Conservation (phyloP, 2,329 filamentous ascomycete species). For the Curvularia sp. region DNA sequence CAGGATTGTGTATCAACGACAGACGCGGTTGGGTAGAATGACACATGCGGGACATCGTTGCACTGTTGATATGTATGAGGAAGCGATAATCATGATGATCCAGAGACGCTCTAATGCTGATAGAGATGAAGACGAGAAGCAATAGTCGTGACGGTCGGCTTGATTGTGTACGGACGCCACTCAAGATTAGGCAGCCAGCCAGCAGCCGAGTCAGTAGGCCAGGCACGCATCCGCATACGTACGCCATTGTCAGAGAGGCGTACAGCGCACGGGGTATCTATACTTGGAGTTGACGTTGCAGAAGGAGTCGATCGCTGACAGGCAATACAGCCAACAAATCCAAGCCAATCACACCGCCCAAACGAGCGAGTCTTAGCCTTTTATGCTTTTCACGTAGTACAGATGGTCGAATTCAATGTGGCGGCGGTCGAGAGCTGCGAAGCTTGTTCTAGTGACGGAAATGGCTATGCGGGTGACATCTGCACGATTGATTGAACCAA, state of each 20-base stretch:
- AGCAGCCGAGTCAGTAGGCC: conserved; percentile 36
- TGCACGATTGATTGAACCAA: conserved; percentile 45
- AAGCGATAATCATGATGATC: conserved; percentile 6
- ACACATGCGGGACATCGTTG: not conserved
- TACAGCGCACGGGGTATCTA: conserved; percentile 40
- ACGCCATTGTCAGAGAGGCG: conserved; percentile 32
- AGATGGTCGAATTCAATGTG: conserved; percentile 27
- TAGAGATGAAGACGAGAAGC: conserved; percentile 16
- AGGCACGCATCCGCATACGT: conserved; percentile 36
- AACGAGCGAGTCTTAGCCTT: conserved; percentile 38
- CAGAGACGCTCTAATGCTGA: conserved; percentile 19
- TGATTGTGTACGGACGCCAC: conserved; percentile 25
- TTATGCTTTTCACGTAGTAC: conserved; percentile 46
- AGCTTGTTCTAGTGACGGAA: conserved; percentile 44
- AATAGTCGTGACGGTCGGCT: conserved; percentile 10
- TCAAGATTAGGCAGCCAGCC: conserved; percentile 27
- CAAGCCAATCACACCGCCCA: conserved; percentile 24
- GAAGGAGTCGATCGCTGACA: conserved; percentile 36
- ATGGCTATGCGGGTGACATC: conserved; percentile 48
- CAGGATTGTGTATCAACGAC: conserved; percentile 19
- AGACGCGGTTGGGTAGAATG: not conserved
- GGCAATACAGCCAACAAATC: conserved; percentile 32
- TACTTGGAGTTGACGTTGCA: conserved; percentile 43
- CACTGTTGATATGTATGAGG: conserved; percentile 9
- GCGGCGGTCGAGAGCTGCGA: conserved; percentile 33